Evolutionary conservation across 2,329 filamentous ascomycete species (phyloP), one percentile per base, ranked within the genome.

Genomic region (Trichoderma atroviride): DNA sequence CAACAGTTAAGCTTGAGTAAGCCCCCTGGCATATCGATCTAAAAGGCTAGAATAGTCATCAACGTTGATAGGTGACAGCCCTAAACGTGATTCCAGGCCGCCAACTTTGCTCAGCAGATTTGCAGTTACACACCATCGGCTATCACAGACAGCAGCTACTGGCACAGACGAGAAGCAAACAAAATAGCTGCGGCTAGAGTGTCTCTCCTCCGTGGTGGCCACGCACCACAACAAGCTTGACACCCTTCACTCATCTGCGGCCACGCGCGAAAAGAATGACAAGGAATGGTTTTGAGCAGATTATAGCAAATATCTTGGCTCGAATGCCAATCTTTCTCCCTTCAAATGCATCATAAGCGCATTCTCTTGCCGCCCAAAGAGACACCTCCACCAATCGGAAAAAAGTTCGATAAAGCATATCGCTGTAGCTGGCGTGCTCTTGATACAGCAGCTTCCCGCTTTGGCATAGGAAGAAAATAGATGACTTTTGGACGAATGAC

Each of bases 361-460:
- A 24, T 24, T 58, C 22, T 43, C 10, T 43, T 59, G 57, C 57
- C 57, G 57, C 57, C 29, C 43, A 59, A 52, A 14, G 22, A 22
- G n/a, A 31, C 33, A 37, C 35, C 6, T 58, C 40, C 29, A 29
- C 67, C 59, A 64, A 53, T 52, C 67, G 61, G 37, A 58, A 56
- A 57, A 37, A 66, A 7, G 27, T 14, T 35, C 10, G 11, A 50
- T 22, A 14, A 64, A 47, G 53, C 47, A 27, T 61, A 43, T 43
- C 63, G 56, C 31, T 37, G 16, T 40, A 24, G 29, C 40, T 40
- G 10, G 68, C 10, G n/a, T 35, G 31, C 22, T n/a, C 14, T 57
- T 56, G 37, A 2, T n/a, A 43, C 37, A 55, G 16, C 60, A 69
- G 66, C 66, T 70, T 59, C 69, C 66, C 29, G 53, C 59, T 69